A percentile compares a stretch with the other conserved stretches of the same genome.
These are phyloP conservation scores for Talaromyces proteolyticus DNA, from an alignment of 495 filamentous ascomycete species.

Conservation along the genomic window DNA sequence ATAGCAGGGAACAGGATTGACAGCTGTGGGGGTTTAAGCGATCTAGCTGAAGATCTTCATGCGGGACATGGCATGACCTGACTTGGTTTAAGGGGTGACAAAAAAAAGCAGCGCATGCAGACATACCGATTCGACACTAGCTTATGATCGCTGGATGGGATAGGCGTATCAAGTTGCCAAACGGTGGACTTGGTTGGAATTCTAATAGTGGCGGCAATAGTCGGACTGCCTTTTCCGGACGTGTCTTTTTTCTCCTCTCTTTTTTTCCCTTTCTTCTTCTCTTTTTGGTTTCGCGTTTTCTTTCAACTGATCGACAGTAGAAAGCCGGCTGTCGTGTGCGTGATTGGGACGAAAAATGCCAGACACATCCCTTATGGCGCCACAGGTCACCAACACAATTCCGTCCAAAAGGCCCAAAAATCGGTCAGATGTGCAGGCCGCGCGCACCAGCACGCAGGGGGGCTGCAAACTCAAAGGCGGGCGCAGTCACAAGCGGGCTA, in stretches of 20 bases:
- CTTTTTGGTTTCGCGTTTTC: too few species aligned
- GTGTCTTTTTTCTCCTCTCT: neutral
- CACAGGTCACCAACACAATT: neutral
- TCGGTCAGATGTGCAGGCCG: neutral
- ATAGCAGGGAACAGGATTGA: neutral
- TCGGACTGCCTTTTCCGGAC: neutral
- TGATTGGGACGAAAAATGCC: too few species aligned
- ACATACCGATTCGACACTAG: too few species aligned
- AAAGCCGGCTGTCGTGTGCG: too few species aligned
- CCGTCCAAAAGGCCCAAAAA: too few species aligned
- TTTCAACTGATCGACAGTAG: too few species aligned
- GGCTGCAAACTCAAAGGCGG: neutral
- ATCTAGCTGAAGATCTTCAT: neutral
- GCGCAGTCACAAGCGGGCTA: too few species aligned
- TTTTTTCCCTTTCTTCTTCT: neutral
- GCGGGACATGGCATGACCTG: neutral
- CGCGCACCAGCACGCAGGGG: neutral
- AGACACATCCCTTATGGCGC: neutral
- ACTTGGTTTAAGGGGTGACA: neutral
- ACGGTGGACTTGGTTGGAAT: neutral
- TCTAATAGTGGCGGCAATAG: conserved; percentile 6
- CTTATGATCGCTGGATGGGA: too few species aligned
- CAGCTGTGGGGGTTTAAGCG: neutral
- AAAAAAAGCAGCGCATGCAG: neutral
- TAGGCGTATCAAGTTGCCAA: too few species aligned